Conservation (phyloP, 164 flowering plant genomes). For the Chloranthus sessilifolius region DNA sequence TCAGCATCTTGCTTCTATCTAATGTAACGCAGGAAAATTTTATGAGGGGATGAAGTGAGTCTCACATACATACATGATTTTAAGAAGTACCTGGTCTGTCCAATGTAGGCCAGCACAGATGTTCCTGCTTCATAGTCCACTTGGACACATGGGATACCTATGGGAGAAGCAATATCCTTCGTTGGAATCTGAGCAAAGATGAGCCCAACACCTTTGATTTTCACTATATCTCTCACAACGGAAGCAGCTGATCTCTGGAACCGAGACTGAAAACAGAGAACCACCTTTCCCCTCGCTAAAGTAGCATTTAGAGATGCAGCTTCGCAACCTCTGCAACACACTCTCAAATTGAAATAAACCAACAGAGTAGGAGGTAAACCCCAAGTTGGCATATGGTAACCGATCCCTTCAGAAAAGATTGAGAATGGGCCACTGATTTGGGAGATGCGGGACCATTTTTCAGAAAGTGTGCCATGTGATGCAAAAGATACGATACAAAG, state of each 20-base stretch:
- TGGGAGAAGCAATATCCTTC: constrained; percentile 23
- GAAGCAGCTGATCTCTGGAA: constrained; percentile 21
- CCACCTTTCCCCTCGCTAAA: constrained; percentile 46
- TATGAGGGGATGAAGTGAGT: no score
- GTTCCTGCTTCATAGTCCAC: constrained; percentile 38
- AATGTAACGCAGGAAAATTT: no score
- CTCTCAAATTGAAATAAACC: background rate
- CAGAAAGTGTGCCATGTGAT: no score
- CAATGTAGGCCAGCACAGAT: constrained; percentile 28
- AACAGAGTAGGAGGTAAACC: background rate
- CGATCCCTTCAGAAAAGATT: no score
- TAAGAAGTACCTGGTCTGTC: constrained; percentile 25
- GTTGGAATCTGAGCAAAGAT: constrained; percentile 37
- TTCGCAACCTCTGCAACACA: constrained; percentile 33
- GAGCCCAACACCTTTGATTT: constrained; percentile 31
- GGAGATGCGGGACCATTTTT: no score
- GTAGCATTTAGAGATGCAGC: constrained; percentile 35
- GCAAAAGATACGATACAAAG: no score
- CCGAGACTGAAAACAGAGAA: constrained; percentile 43
- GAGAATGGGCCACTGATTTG: no score
- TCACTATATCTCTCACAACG: constrained; percentile 20
- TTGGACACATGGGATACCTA: constrained; percentile 26
- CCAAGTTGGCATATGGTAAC: background rate
- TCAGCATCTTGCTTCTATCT: no score
- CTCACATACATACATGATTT: no score